Evolutionary conservation across 371 early-diverging fungal genomes (phyloP), one percentile per base, ranked within the genome.

Genomic region (Rhizomucor miehei): DNA sequence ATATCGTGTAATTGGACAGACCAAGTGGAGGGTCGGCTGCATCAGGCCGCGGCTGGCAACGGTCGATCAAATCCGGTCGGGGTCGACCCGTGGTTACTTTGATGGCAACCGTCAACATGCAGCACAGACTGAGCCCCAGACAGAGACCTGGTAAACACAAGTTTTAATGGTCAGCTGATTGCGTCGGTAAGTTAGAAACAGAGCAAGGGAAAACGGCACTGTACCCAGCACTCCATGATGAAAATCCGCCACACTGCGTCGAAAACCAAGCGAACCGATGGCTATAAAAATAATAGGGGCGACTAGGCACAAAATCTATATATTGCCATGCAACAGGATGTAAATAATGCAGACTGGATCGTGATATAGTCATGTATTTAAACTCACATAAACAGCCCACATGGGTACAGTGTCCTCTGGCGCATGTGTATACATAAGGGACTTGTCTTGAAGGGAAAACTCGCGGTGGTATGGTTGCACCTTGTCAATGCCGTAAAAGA

Each of bases 21-120:
- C 86, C 80, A 40, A 79, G 76, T 17, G 48, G 40, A 1, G 87
- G 87, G 59, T 88, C 87, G 0, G 54, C 71, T 1, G 71, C 59
- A 38, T 60, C 71, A 1, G 65, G 46, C 20, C 79, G 57, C 21
- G 89, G 87, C 40, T 87, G 67, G 69, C 99, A 98, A n/a, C 97
- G 81, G 43, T 72, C 80, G 14, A 97, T 59, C 70, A 96, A 95
- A 77, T 98, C 97, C 6, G 99, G 99, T 36, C 99, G 80, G 37
- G 89, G 83, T 38, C 92, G 59, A 13, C 84, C 84, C 8, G 73
- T 77, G 3, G 80, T 80, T 63, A 70, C 72, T 44, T 75, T 75
- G 45, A 69, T 75, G 4, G 67, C 73, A 47, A 89, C 81, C 6
- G 89, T 91, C 37, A 90, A 48, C 79, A 86, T 80, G 51, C 84